Evolutionary conservation across 306 rosid species (phyloP), one percentile per base, ranked within the genome.

Genomic region (Styphnolobium japonicum): DNA sequence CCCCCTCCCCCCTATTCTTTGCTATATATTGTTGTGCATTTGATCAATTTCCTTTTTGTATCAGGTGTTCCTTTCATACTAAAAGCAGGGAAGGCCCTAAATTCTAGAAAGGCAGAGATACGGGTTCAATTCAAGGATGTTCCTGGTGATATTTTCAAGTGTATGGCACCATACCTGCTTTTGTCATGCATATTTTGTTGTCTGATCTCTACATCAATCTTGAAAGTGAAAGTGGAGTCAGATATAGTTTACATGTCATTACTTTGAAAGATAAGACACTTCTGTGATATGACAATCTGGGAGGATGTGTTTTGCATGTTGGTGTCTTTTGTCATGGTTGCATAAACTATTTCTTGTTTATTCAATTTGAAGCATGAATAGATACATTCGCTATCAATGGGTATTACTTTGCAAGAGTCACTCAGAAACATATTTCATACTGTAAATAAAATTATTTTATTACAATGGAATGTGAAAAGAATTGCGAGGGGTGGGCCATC

Each of bases 31-130:
- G 14, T 23, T 34, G 14, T 61, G 79, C 36, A 53, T 48, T 48
- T 18, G 61, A 16, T 46, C 21, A 37, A 11, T 21, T 8, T 34
- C 25, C 56, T 51, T 76, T 39, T 27, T n/a, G 52, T 21, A 43
- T 62, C 84, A 93, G 98, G 97, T 65, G 98, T 93, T 46, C 98
- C 97, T 19, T 91, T 91, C 84, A 90, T 93, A 53, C 70, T 93
- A 19, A 93, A 93, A 90, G 98, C 97, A 33, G 97, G 98, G 65
- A 93, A 93, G 87, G 97, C 98, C 53, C 83, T 93, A 71, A 88
- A 79, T 83, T 93, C 97, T 48, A 88, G 94, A 61, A 93, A 93
- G 88, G 97, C 97, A 42, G 98, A 93, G 85, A 90, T 93, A 60
- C 82, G 98, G 75, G 87, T 93, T 83, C 98, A 93, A 78, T 89